phyloP scores from a whole-genome alignment of 2,329 filamentous ascomycete genomes.

The Didymella arachidicola region DNA sequence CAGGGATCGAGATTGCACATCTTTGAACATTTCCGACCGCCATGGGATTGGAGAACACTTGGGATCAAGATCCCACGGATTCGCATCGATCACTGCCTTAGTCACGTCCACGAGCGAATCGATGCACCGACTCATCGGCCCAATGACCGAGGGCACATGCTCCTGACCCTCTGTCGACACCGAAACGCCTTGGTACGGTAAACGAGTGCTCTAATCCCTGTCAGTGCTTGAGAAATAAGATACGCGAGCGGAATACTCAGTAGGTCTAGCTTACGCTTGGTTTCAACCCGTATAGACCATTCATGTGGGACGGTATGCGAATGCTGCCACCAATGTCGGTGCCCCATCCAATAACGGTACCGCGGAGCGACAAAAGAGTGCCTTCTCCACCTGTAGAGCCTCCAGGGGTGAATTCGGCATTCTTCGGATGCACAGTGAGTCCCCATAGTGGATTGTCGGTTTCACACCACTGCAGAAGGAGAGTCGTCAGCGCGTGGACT shows the following conservation, averaged over 20 bases:
- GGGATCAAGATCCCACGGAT: conserved; percentile 64
- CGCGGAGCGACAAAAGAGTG: conserved; percentile 62
- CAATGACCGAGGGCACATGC: conserved; percentile 69
- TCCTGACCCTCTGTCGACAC: conserved; percentile 71
- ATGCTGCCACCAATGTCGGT: conserved; percentile 66
- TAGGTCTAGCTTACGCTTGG: conserved; percentile 50
- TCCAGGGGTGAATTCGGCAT: conserved; percentile 62
- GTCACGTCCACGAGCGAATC: conserved; percentile 60
- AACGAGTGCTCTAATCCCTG: conserved; percentile 58
- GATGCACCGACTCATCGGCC: conserved; percentile 64
- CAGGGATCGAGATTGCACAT: conserved; percentile 54
- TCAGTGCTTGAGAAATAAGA: conserved; percentile 2
- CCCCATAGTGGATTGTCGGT: conserved; percentile 69
- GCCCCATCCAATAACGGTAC: conserved; percentile 64
- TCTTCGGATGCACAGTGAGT: conserved; percentile 65
- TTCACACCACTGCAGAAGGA: conserved; percentile 63
- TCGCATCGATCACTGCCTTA: conserved; percentile 56
- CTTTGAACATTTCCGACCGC: conserved; percentile 57
- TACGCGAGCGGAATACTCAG: conserved; percentile 4
- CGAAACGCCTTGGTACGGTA: conserved; percentile 66
- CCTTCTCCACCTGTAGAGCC: conserved; percentile 69
- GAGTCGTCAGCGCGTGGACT: conserved; percentile 53
- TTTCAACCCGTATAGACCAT: conserved; percentile 64
- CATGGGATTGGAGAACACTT: conserved; percentile 63
- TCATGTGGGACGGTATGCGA: conserved; percentile 67